Evolutionary conservation across 2,329 filamentous ascomycete species (phyloP), one percentile per base, ranked within the genome.

Genomic region (Fusarium pseudonygamai): DNA sequence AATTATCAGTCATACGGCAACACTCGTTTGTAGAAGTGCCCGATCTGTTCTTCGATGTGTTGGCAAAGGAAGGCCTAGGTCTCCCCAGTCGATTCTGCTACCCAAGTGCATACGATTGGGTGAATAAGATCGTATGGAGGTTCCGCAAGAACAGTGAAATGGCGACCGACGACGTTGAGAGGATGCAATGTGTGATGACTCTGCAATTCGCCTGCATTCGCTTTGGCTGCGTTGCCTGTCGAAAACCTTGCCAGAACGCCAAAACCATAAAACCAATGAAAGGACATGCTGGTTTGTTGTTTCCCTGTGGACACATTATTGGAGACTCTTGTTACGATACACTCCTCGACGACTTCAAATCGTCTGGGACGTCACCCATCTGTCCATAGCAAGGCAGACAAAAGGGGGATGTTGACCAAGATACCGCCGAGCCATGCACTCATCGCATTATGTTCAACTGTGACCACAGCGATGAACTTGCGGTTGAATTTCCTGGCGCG

Each of bases 231-330:
- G 67, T 55, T 24, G 34, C 46, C 6, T 77, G 75, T 57, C 58
- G 60, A n/a, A 24, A 15, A 9, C 60, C 69, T 13, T 77, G 75
- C 34, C 57, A 75, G 22, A 34, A 69, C 5, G 11, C 22, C 18
- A 16, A 6, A 14, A 49, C 47, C 9, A 14, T 30, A 30, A 45
- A 22, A 4, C 22, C 13, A 5, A 16, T 67, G 22, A 5, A 50
- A 8, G 22, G 11, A n/a, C 64, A 67, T 43, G 15, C 26, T 24
- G 50, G 62, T 26, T 47, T 66, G 6, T 24, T 65, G 13, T 66
- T 77, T 28, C 72, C 75, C 3, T 77, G 75, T 26, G 75, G 75
- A 6, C 75, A 77, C 43, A 69, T 77, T 18, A 71, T 77, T 39
- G 72, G 70, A 7, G 43, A 53, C 28, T 46, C 56, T 5, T 77